A percentile compares a stretch with the other conserved stretches of the same genome.
These are phyloP conservation scores for Pythium rhizo-oryzae DNA, from an alignment of 352 stramenopile genomes.

Conservation along the genomic window DNA sequence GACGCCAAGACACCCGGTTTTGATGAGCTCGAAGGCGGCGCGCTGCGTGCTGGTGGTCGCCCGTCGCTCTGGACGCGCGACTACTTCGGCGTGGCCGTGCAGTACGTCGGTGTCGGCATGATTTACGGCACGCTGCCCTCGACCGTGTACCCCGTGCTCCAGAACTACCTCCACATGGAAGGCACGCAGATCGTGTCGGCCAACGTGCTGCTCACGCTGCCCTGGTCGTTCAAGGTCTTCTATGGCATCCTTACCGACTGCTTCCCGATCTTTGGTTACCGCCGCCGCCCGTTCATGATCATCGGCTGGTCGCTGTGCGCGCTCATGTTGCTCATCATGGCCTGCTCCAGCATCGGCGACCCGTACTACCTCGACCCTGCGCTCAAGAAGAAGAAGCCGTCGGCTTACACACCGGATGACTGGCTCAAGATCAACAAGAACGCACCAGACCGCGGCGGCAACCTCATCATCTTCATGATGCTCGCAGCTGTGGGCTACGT, in stretches of 20 bases:
- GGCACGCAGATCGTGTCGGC: slow-evolving; percentile 35
- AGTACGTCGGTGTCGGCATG: slow-evolving; percentile 37
- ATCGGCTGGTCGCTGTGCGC: slow-evolving; percentile 40
- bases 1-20: slow-evolving; percentile 27
- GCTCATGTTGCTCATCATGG: slow-evolving; percentile 21
- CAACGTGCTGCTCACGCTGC: slow-evolving; percentile 28
- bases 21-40: slow-evolving; percentile 28
- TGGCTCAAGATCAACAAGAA: slow-evolving; percentile 25
- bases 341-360: slow-evolving; percentile 21
- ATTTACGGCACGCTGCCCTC: slow-evolving; percentile 33
- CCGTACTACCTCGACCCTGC: slow-evolving; percentile 30
- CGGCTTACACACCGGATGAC: not conserved
- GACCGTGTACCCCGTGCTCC: slow-evolving; percentile 39
- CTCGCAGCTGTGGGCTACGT: slow-evolving; percentile 36
- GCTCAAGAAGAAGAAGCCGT: slow-evolving; percentile 11
- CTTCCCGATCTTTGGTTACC: slow-evolving; percentile 40
- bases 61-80: slow-evolving; percentile 32
- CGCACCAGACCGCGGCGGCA: slow-evolving; percentile 18
- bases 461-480: slow-evolving; percentile 35
- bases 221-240: slow-evolving; percentile 45
- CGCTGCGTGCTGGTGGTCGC: slow-evolving; percentile 27
- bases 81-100: slow-evolving; percentile 33
- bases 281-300: slow-evolving; percentile 43
- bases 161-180: slow-evolving; percentile 39
- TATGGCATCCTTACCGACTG: slow-evolving; percentile 33